Conservation (phyloP, 768 basidiomycete species). For the Leccinum arenicola region DNA sequence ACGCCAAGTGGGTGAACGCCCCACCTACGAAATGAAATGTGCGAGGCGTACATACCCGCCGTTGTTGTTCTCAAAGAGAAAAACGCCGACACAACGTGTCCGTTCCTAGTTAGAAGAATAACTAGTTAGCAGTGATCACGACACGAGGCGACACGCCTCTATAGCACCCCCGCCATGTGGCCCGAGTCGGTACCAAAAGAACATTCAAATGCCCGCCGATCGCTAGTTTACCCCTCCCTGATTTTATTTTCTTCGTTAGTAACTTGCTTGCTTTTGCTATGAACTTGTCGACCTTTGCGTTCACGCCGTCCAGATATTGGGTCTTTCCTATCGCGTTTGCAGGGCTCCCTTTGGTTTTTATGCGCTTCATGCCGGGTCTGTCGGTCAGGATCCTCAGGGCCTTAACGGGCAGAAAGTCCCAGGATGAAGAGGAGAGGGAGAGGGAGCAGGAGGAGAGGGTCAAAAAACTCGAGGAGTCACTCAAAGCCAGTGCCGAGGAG, state of each 20-base stretch:
- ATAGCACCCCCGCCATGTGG: slow-evolving; percentile 29
- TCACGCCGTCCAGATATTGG: slow-evolving; percentile 28
- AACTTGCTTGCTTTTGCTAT: slow-evolving; percentile 23
- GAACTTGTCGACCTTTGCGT: slow-evolving; percentile 29
- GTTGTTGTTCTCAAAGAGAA: neutral
- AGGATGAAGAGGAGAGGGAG: slow-evolving; percentile 23
- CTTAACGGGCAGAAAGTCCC: slow-evolving; percentile 6
- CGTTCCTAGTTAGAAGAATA: too few relatives aligned
- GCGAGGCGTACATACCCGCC: slow-evolving; percentile 12
- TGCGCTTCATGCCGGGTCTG: slow-evolving; percentile 12
- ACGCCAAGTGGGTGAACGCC: neutral
- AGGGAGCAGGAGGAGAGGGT: slow-evolving; percentile 10
- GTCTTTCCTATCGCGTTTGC: slow-evolving; percentile 29
- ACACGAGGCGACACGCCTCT: slow-evolving; percentile 27
- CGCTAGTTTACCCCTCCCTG: slow-evolving; percentile 1
- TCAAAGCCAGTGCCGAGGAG: slow-evolving; percentile 9
- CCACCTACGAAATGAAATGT: slow-evolving; percentile 18
- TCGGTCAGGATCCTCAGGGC: neutral
- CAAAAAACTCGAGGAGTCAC: slow-evolving; percentile 17
- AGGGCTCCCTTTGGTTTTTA: slow-evolving; percentile 24
- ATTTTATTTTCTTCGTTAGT: neutral
- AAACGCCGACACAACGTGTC: slow-evolving; percentile 25
- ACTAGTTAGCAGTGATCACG: neutral
- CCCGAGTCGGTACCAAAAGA: slow-evolving; percentile 14
- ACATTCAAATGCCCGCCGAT: slow-evolving; percentile 26